Conservation (phyloP, 257 asterid genomes). For the Plantago ovata region DNA sequence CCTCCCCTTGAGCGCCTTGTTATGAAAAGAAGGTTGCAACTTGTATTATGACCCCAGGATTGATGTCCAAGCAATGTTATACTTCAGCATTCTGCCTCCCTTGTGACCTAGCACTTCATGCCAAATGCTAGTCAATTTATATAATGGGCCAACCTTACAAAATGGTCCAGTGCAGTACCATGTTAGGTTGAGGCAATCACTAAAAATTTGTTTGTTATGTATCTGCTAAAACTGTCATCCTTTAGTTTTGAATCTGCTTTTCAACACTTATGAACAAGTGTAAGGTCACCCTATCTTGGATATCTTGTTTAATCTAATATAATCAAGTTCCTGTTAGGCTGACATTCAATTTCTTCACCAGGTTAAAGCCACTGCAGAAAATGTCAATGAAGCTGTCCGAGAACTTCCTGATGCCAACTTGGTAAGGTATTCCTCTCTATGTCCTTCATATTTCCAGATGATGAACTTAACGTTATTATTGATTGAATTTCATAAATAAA, state of each 20-base stretch:
- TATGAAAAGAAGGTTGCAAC: too few relatives aligned
- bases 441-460: constrained; percentile 20
- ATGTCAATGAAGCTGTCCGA: constrained; percentile 92
- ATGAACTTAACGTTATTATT: constrained; percentile 12
- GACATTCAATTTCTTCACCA: constrained; percentile 26
- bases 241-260: neutral
- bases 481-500: constrained; percentile 7
- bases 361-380: constrained; percentile 99
- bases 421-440: constrained; percentile 88
- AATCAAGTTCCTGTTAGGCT: constrained; percentile 10
- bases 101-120: too few relatives aligned
- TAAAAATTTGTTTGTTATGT: neutral
- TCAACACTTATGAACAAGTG: too few relatives aligned
- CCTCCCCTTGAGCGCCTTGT: too few relatives aligned
- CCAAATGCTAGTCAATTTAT: too few relatives aligned
- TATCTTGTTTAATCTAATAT: neutral
- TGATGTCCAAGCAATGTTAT: too few relatives aligned
- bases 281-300: too few relatives aligned
- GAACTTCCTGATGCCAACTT: constrained; percentile 99
- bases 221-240: neutral
- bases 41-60: too few relatives aligned
- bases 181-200: neutral
- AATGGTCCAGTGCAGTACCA: too few relatives aligned
- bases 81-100: too few relatives aligned
- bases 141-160: too few relatives aligned